These are phyloP conservation scores for Paramecium biaurelia DNA, from an alignment of 73 alveolate genomes.

Conservation along the genomic window DNA sequence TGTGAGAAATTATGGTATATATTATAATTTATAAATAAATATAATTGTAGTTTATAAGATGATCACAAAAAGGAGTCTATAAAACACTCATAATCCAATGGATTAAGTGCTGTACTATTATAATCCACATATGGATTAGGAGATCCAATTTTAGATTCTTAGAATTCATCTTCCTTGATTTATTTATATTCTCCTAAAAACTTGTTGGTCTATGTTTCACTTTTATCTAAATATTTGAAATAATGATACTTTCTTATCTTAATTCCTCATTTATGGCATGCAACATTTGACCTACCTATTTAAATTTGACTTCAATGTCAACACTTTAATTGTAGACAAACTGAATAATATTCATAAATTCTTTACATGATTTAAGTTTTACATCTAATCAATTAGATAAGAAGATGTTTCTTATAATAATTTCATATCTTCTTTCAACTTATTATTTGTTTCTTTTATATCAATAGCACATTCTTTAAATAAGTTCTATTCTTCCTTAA, in stretches of 20 bases:
- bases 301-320: constrained; percentile 42
- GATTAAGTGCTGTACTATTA: neutral
- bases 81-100: neutral
- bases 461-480: constrained; percentile 44
- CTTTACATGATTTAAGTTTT: neutral
- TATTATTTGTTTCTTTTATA: constrained; percentile 28
- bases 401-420: constrained; percentile 25
- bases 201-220: neutral
- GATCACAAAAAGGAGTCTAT: constrained; percentile 25
- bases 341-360: neutral
- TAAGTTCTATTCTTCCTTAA: constrained; percentile 47
- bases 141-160: constrained; percentile 41
- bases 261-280: constrained; percentile 47
- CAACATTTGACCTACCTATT: constrained; percentile 39
- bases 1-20: neutral
- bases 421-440: constrained; percentile 49
- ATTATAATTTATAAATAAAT: neutral
- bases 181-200: neutral
- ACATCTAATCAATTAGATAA: constrained; percentile 12
- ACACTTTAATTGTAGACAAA: constrained; percentile 49
- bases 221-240: neutral
- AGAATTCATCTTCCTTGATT: neutral
- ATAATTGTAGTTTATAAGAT: neutral
- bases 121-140: constrained; percentile 43
- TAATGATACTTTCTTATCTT: constrained; percentile 22